Base-by-base conservation (phyloP, 1,284 basidiomycete species). In the Tilletia walkeri region DNA sequence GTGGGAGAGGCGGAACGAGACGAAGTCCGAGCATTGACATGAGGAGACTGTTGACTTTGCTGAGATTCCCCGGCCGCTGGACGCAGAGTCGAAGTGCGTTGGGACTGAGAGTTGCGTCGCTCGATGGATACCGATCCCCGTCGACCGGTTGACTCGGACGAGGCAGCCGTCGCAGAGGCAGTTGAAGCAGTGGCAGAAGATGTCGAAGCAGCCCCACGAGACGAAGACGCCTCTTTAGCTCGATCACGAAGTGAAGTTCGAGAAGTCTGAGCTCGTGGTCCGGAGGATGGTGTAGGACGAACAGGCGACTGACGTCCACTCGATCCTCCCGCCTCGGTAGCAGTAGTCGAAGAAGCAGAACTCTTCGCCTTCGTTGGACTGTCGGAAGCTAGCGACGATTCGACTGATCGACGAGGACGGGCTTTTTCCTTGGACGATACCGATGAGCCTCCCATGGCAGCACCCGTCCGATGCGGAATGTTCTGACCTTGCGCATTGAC, bases 361-460 rank as follows among this genome's bases (percentile, higher is more conserved):
- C 14, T 7, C 41, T 45, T 45, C 41, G 41, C 7, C 34, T 63
- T 63, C 16, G 34, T 39, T 6, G 59, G 59, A 20, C 59, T 63
- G 2, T 63, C 59, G 7, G 50, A 12, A n/a, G 36, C 12, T 63
- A 34, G 24, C 67, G 65, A 69, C 30, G 69, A 38, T n/a, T 67
- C 70, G 36, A 56, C 65, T 36, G 73, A 69, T 30, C 75, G 61
- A 54, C 72, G 76, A 54, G 75, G 76, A 5, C 74, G 70, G 14
- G 74, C 69, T 63, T 73, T 75, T 41, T 77, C 73, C 59, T 63
- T 63, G 30, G 59, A 50, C n/a, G 67, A 30, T 12, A 61, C 36
- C 5, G 45, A 18, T 7, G 39, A 30, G 4, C 67, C 59, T 45
- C 41, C 41, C 41, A 45, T 45, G 41, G 14, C 41, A 45, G 41